A percentile compares a stretch with the other conserved stretches of the same genome.
Evolutionary conservation across 2,329 filamentous ascomycete genomes (phyloP).

Genomic region (Penicillium sp.): DNA sequence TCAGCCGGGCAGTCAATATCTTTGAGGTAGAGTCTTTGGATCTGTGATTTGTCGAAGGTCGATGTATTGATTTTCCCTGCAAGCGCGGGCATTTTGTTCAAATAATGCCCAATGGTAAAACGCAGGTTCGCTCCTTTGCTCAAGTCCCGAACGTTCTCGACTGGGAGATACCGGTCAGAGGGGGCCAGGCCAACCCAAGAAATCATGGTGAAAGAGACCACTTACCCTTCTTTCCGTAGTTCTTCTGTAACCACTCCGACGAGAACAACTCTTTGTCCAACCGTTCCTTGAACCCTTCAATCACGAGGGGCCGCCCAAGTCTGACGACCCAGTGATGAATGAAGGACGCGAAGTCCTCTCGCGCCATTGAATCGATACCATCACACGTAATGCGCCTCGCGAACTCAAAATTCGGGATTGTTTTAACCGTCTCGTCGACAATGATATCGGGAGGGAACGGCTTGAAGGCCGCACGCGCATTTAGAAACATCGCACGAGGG

Average conservation of each 20-base stretch:
- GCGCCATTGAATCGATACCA: slow-evolving; percentile 73
- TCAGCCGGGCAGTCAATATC: slow-evolving; percentile 91
- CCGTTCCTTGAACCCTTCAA: slow-evolving; percentile 79
- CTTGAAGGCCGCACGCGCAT: slow-evolving; percentile 70
- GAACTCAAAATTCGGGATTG: slow-evolving; percentile 81
- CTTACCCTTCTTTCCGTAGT: slow-evolving; percentile 75
- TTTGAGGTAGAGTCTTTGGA: slow-evolving; percentile 90
- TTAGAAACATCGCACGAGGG: slow-evolving; percentile 41
- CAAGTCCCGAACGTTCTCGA: slow-evolving; percentile 82
- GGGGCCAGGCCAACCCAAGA: background rate
- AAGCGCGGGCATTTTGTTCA: slow-evolving; percentile 80
- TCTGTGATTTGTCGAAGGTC: slow-evolving; percentile 74
- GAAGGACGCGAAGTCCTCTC: slow-evolving; percentile 80
- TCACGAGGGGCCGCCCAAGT: slow-evolving; percentile 82
- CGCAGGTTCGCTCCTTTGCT: slow-evolving; percentile 69
- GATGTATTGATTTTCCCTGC: slow-evolving; percentile 75
- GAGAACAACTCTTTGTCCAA: slow-evolving; percentile 78
- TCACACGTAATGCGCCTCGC: slow-evolving; percentile 75
- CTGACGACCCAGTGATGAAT: slow-evolving; percentile 79
- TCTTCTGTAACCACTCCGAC: slow-evolving; percentile 73
- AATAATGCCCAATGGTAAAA: slow-evolving; percentile 85
- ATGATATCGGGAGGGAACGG: slow-evolving; percentile 85
- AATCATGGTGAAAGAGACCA: slow-evolving; percentile 4
- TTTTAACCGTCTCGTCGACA: slow-evolving; percentile 70
- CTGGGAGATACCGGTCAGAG: slow-evolving; percentile 43